Base-by-base conservation (phyloP, 2,329 filamentous ascomycete genomes). In the Paraphoma chrysanthemicola region DNA sequence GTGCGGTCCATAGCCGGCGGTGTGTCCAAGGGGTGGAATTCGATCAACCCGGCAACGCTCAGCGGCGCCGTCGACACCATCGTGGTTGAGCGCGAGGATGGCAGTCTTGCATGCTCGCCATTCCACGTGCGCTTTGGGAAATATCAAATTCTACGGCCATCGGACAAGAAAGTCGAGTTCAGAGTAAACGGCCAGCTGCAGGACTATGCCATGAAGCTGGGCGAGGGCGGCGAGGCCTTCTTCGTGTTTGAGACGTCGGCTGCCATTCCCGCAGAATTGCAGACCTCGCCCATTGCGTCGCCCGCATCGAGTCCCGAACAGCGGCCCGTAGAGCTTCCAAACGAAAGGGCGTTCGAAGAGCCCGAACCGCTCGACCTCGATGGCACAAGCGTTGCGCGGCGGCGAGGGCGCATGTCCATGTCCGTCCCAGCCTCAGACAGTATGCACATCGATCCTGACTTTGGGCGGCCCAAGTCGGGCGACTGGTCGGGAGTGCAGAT, bases 71-170 rank as follows among this genome's bases (percentile, higher is more conserved):
- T 99, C 80, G 95, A 99, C 84, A 94, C 98, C 68, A 97, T 99
- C 67, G 94, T 99, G 53, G 93, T 99, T 56, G 93, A 99, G 79
- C 93, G 96, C 67, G 92, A 94, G 74, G 95, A 99, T 84, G 95
- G 86, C 59, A 85, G 85, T 41, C 85, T 98, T 55, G 88, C 90
- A 64, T 99, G 95, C 80, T 98, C 94, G 29, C 95, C 95, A 48
- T 99, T 99, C 79, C 95, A 99, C 78, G 95, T 99, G 64, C 93
- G 95, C 70, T 99, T 99, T 78, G 95, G 95, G 78, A 99, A 99
- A 81, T 98, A 98, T 82, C 97, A 94, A 57, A 85, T 99, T 39
- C 81, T 99, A 71, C 90, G 95, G 18, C 95, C 95, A 0, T 97
- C 89, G 57, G 95, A 99, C 79, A 99, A 99, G 81, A 99, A 98